Evolutionary conservation across 1,139 yeast species (phyloP).

Genomic region (Blastobotrys persicus): DNA sequence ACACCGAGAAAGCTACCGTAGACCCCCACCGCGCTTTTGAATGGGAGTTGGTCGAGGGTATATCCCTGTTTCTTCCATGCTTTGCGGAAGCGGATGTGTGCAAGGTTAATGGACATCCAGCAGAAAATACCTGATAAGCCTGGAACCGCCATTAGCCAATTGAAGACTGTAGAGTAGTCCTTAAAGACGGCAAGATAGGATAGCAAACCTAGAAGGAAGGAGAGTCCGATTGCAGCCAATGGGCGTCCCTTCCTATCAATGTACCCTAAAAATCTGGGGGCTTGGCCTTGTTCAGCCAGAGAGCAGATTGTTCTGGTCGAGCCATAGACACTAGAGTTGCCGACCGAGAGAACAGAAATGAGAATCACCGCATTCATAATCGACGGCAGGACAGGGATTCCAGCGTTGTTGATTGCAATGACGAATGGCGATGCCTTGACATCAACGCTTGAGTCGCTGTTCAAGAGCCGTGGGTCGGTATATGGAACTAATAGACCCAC

Average conservation of each 20-base stretch:
- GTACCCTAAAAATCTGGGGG: slow-evolving; percentile 70
- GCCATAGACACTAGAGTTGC: slow-evolving; percentile 74
- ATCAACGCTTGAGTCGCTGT: slow-evolving; percentile 47
- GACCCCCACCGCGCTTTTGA: slow-evolving; percentile 65
- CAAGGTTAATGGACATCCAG: slow-evolving; percentile 73
- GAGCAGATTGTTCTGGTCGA: slow-evolving; percentile 81
- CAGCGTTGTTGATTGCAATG: slow-evolving; percentile 58
- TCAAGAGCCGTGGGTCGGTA: slow-evolving; percentile 49
- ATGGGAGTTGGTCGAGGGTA: slow-evolving; percentile 63
- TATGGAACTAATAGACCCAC: slow-evolving; percentile 67
- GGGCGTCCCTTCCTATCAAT: slow-evolving; percentile 78
- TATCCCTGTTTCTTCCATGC: slow-evolving; percentile 69
- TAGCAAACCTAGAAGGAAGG: slow-evolving; percentile 61
- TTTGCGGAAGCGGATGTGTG: slow-evolving; percentile 74
- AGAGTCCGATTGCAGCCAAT: slow-evolving; percentile 57
- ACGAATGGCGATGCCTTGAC: slow-evolving; percentile 73
- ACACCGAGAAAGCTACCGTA: slow-evolving; percentile 65
- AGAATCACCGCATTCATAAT: slow-evolving; percentile 72
- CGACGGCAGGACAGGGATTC: slow-evolving; percentile 61
- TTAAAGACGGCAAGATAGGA: slow-evolving; percentile 69
- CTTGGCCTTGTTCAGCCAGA: slow-evolving; percentile 76
- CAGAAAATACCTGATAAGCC: slow-evolving; percentile 79
- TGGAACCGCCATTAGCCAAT: slow-evolving; percentile 77
- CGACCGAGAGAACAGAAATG: slow-evolving; percentile 66
- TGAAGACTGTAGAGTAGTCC: slow-evolving; percentile 68